Percentiles rank a stretch among this genome's conserved stretches.
Conservation (phyloP, 2,329 filamentous ascomycete genomes). For the Thielaviopsis musarum region DNA sequence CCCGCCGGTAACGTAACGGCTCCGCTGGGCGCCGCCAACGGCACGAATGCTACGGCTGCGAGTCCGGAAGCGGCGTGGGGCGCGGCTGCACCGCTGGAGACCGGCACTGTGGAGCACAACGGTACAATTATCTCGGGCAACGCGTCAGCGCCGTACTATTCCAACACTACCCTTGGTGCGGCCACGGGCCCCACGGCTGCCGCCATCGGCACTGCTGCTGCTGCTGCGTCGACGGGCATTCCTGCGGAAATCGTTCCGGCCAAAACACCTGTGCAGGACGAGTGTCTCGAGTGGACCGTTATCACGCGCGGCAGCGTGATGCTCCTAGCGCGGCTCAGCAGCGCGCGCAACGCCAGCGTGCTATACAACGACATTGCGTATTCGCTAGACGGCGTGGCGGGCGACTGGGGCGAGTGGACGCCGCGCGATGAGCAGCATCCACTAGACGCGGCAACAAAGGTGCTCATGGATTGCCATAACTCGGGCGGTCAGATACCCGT, state of each 20-base stretch:
- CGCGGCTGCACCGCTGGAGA: not conserved
- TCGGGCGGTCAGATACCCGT: slow-evolving; percentile 10
- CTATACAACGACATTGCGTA: slow-evolving; percentile 11
- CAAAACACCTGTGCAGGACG: not conserved
- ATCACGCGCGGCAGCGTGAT: slow-evolving; percentile 11
- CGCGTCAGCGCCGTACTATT: not conserved
- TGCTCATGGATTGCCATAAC: slow-evolving; percentile 10
- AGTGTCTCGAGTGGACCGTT: slow-evolving; percentile 11
- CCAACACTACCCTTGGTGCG: not conserved
- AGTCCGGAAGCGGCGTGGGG: not conserved
- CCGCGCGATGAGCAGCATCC: not conserved
- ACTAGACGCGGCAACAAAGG: not conserved
- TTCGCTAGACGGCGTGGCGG: slow-evolving; percentile 10
- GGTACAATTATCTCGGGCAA: not conserved
- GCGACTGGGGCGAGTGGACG: slow-evolving; percentile 8
- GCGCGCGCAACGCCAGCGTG: slow-evolving; percentile 7
- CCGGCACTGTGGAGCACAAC: not conserved
- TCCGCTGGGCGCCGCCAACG: not conserved
- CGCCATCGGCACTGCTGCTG: not conserved
- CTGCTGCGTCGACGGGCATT: not conserved
- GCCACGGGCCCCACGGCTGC: not conserved
- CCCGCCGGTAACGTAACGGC: not conserved
- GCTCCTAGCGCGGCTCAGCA: slow-evolving; percentile 7
- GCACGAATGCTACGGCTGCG: not conserved
- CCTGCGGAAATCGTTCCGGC: not conserved